Percentiles rank a stretch among this genome's conserved stretches.
phyloP scores from a whole-genome alignment of 148 eudicot genomes.

The Chenopodium berlandieri region DNA sequence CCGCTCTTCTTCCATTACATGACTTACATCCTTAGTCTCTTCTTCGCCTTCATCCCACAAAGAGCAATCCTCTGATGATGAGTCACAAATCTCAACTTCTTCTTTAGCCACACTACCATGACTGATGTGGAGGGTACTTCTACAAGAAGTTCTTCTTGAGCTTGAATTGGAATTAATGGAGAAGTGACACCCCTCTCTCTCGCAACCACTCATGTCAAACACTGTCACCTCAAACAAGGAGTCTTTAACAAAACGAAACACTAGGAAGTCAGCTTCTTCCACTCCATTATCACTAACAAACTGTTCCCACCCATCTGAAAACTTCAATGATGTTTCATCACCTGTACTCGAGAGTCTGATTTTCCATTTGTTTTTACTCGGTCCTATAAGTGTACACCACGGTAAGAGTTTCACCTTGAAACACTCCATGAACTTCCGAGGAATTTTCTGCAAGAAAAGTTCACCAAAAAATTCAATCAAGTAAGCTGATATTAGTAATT shows the following conservation, averaged over 20 bases:
- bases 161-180: background rate
- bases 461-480: background rate
- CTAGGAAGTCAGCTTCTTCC: background rate
- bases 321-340: background rate
- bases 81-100: background rate
- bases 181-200: slow-evolving; percentile 4
- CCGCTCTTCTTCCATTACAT: background rate
- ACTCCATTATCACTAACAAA: slow-evolving; percentile 16
- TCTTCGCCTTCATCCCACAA: slow-evolving; percentile 1
- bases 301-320: slow-evolving; percentile 11
- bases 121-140: slow-evolving; percentile 3
- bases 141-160: background rate
- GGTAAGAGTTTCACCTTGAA: slow-evolving; percentile 4
- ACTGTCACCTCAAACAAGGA: slow-evolving; percentile 13
- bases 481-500: too few relatives aligned
- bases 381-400: slow-evolving; percentile 13
- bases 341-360: background rate
- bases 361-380: slow-evolving; percentile 20
- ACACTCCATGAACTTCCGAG: slow-evolving; percentile 2
- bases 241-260: slow-evolving; percentile 3
- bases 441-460: slow-evolving; percentile 15
- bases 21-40: background rate
- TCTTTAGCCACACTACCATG: background rate
- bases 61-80: background rate
- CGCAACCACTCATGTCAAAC: slow-evolving; percentile 22